Evolutionary conservation across 2,329 filamentous ascomycete genomes (phyloP).

Genomic region (Endoconidiophora polonica): DNA sequence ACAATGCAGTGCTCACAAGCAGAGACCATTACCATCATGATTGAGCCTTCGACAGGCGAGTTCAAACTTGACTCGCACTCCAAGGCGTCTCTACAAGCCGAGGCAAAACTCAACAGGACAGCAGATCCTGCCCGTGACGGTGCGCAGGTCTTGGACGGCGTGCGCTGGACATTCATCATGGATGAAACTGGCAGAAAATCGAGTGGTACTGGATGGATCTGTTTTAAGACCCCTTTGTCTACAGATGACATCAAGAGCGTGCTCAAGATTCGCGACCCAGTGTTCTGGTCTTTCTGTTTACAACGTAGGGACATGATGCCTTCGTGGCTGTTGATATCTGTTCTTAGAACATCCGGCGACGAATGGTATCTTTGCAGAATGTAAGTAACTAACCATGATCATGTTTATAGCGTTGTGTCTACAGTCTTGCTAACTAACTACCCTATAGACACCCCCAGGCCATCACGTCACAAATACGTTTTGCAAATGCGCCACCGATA

Average conservation of each 20-base stretch:
- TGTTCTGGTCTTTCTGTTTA: conserved; percentile 49
- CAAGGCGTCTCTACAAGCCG: conserved; percentile 36
- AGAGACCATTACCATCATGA: conserved; percentile 27
- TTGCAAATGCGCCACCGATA: conserved; percentile 2
- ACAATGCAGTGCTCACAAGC: conserved; percentile 40
- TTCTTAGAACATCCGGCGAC: conserved; percentile 55
- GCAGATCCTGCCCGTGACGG: conserved; percentile 42
- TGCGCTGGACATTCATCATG: conserved; percentile 44
- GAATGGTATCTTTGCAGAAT: conserved; percentile 61
- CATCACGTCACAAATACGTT: background rate
- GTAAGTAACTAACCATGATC: conserved; percentile 21
- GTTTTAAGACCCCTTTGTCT: conserved; percentile 30
- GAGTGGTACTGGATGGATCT: conserved; percentile 47
- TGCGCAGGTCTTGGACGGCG: conserved; percentile 37
- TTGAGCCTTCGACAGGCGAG: conserved; percentile 66
- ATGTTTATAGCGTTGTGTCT: background rate
- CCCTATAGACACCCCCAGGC: background rate
- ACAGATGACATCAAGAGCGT: conserved; percentile 40
- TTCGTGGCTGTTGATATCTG: conserved; percentile 56
- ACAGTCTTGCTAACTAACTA: background rate
- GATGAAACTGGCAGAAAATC: conserved; percentile 45
- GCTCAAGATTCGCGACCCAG: conserved; percentile 45
- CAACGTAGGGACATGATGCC: conserved; percentile 53
- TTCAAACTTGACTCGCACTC: conserved; percentile 54
- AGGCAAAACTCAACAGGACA: conserved; percentile 46